Evolutionary conservation across 1,284 basidiomycete genomes (phyloP), one percentile per base, ranked within the genome.

Genomic region (Wallemia hederae): DNA sequence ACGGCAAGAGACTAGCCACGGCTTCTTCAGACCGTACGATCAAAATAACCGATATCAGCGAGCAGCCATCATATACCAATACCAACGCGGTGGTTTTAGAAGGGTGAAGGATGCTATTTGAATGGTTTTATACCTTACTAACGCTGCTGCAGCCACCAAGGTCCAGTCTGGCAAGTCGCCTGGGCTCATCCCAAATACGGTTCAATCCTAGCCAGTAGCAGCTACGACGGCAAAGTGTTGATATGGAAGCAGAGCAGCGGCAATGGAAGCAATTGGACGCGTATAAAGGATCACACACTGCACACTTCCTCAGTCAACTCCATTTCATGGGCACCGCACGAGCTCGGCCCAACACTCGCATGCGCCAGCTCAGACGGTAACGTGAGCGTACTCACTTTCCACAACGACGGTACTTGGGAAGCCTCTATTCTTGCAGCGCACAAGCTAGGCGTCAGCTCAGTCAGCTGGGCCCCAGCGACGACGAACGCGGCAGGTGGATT

Each of bases 351-450:
- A 0, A 91, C 96, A 65, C 78, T 98, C 57, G 91, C 90, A 0
- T 98, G 92, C 68, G 92, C 92, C 0, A 92, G 87, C n/a, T 94
- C 89, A 1, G 92, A 98, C 69, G 92, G 92, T 64, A 94, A 94
- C 70, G 80, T 98, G 59, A 97, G 92, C 7, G 90, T 98, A 26
- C 75, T 98, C 63, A 88, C 85, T 5, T 98, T 98, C 76, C 92
- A 96, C 79, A 87, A 92, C 68, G 92, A 97, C 68, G 91, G 92
- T 59, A 89, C 91, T 62, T 94, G 90, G 81, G 86, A 84, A 62
- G 88, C 88, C 0, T 87, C 89, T 66, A 85, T 96, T 65, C 96
- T 97, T 74, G 83, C 86, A 58, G 94, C 86, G 0, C 92, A 98
- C 69, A 85, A 88, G 0, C 91, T 92, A 60, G 91, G 91, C 56